Evolutionary conservation across 2,329 filamentous ascomycete species (phyloP).

Genomic region (Aspergillus sp.): DNA sequence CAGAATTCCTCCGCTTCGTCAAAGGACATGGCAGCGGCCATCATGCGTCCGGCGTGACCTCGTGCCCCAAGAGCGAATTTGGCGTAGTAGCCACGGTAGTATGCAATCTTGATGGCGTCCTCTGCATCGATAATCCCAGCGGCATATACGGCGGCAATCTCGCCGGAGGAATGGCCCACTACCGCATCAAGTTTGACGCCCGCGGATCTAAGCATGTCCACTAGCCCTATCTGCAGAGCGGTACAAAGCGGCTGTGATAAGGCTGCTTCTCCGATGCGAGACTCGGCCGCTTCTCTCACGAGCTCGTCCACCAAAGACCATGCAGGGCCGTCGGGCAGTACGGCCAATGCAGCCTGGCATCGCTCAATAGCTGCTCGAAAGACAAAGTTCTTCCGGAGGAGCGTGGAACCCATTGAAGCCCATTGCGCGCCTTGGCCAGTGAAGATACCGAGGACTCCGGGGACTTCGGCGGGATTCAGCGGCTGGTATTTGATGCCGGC

Average conservation of each 20-base stretch:
- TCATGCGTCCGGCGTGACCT: slow-evolving; percentile 41
- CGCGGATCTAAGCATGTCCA: slow-evolving; percentile 17
- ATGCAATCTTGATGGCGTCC: slow-evolving; percentile 44
- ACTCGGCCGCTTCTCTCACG: not conserved
- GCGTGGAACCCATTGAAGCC: slow-evolving; percentile 12
- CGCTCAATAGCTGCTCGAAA: not conserved
- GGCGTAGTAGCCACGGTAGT: slow-evolving; percentile 40
- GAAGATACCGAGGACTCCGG: slow-evolving; percentile 11
- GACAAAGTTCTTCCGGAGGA: not conserved
- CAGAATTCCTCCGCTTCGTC: slow-evolving; percentile 28
- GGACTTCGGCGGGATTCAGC: not conserved
- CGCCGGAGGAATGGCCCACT: slow-evolving; percentile 49
- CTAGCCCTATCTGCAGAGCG: slow-evolving; percentile 19
- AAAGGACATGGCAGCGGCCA: slow-evolving; percentile 40
- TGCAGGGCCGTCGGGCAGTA: slow-evolving; percentile 2
- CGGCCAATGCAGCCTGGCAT: not conserved
- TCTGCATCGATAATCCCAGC: slow-evolving; percentile 39
- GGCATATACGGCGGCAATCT: slow-evolving; percentile 50
- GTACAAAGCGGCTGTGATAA: slow-evolving; percentile 16
- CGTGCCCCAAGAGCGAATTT: slow-evolving; percentile 7
- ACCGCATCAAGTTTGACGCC: slow-evolving; percentile 32
- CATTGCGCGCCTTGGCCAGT: slow-evolving; percentile 21
- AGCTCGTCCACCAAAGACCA: slow-evolving; percentile 8
- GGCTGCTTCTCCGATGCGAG: slow-evolving; percentile 7
- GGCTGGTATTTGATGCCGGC: not conserved